Evolutionary conservation across 1,139 yeast species (phyloP).

Genomic region (Scheffersomyces illinoinensis): DNA sequence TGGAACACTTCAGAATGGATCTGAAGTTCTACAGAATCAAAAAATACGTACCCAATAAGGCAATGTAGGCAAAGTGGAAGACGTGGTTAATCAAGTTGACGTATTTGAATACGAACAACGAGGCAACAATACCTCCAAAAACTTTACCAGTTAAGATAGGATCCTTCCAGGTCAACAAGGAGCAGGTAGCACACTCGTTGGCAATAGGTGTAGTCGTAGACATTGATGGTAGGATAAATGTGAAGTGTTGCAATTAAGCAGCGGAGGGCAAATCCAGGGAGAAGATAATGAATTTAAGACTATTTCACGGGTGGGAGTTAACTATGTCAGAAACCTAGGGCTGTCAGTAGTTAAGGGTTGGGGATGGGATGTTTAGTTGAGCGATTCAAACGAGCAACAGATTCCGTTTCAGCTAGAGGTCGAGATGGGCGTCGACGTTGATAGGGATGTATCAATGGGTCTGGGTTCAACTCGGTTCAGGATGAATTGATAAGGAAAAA

Average conservation of each 20-base stretch:
- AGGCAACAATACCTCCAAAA: constrained; percentile 62
- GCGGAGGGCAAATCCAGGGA: constrained; percentile 4
- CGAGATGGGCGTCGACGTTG: constrained; percentile 2
- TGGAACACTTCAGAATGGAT: background rate
- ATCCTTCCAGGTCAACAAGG: constrained; percentile 77
- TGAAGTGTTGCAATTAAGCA: background rate
- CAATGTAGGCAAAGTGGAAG: constrained; percentile 53
- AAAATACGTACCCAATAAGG: constrained; percentile 43
- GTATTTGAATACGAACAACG: constrained; percentile 64
- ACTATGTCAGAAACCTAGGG: background rate
- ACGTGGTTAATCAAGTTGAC: constrained; percentile 70
- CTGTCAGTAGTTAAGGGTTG: background rate
- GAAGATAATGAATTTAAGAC: background rate
- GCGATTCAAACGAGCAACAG: background rate
- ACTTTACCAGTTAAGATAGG: constrained; percentile 79
- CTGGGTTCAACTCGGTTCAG: background rate
- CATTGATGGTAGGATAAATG: constrained; percentile 3
- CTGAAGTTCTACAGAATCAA: background rate
- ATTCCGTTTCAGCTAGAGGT: constrained; percentile 3
- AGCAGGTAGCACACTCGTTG: constrained; percentile 11
- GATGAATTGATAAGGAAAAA: background rate
- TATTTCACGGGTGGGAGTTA: background rate
- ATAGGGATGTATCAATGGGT: constrained; percentile 5
- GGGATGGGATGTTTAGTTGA: constrained; percentile 5
- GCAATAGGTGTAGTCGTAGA: constrained; percentile 17